Conservation (phyloP, 2,329 filamentous ascomycete genomes). For the Hypoxylon sp. region DNA sequence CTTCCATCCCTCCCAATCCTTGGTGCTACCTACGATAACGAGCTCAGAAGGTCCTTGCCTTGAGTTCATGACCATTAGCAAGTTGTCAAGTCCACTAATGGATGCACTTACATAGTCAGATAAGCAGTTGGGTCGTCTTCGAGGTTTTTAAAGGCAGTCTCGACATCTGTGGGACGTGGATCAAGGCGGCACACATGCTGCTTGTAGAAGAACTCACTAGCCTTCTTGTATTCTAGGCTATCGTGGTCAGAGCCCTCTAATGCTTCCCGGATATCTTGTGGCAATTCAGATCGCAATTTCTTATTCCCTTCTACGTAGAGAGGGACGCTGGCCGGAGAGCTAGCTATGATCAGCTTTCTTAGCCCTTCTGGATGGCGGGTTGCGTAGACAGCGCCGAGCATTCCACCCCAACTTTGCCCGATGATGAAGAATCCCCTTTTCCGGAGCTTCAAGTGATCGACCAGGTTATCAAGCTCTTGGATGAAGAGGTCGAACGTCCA, state of each 20-base stretch:
- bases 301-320: constrained; percentile 18
- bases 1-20: constrained; percentile 47
- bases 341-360: constrained; percentile 24
- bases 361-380: constrained; percentile 14
- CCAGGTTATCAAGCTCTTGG: constrained; percentile 25
- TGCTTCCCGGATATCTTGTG: constrained; percentile 13
- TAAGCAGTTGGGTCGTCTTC: constrained; percentile 45
- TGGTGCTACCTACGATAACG: constrained; percentile 43
- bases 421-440: constrained; percentile 12
- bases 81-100: not conserved
- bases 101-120: constrained; percentile 34
- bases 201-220: too few species aligned
- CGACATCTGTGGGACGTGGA: constrained; percentile 38
- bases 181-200: constrained; percentile 17
- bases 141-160: constrained; percentile 35
- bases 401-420: constrained; percentile 31
- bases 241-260: constrained; percentile 19
- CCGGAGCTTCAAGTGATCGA: constrained; percentile 22
- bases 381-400: constrained; percentile 20
- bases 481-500: constrained; percentile 28
- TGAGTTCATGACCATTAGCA: not conserved
- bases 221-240: too few species aligned
- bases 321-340: constrained; percentile 26
- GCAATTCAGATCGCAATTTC: constrained; percentile 10
- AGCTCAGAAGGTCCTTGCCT: constrained; percentile 49